A percentile compares a stretch with the other conserved stretches of the same genome.
phyloP scores from a whole-genome alignment of 1,284 basidiomycete species.

The Amylostereum areolatum region DNA sequence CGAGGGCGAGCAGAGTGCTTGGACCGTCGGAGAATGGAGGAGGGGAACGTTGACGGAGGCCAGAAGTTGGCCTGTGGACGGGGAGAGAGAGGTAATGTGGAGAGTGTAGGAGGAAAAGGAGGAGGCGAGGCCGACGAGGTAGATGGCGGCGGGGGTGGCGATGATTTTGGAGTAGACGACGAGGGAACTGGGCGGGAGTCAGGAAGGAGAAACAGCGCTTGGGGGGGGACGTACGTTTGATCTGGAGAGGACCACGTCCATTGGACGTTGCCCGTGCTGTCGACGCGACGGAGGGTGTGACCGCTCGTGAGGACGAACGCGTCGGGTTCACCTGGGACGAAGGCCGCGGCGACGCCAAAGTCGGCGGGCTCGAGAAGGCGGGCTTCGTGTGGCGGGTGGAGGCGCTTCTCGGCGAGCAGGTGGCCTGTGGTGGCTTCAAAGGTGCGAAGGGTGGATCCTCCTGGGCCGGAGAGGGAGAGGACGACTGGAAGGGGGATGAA shows the following conservation, averaged over 20 bases:
- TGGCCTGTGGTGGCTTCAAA: slow-evolving; percentile 65
- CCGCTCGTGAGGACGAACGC: slow-evolving; percentile 58
- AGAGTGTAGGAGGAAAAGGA: slow-evolving; percentile 59
- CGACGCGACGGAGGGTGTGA: slow-evolving; percentile 44
- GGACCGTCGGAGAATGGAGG: slow-evolving; percentile 40
- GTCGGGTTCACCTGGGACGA: slow-evolving; percentile 29
- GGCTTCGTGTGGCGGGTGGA: slow-evolving; percentile 44
- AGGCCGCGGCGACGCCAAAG: slow-evolving; percentile 38
- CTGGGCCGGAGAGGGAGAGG: slow-evolving; percentile 70
- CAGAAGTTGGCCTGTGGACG: slow-evolving; percentile 50
- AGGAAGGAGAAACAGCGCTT: background rate
- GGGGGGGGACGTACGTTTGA: slow-evolving; percentile 41
- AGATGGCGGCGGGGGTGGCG: slow-evolving; percentile 47
- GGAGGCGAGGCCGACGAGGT: slow-evolving; percentile 65
- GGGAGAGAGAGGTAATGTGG: slow-evolving; percentile 54
- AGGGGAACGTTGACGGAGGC: slow-evolving; percentile 52
- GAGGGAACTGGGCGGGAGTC: slow-evolving; percentile 41
- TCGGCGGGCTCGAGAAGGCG: slow-evolving; percentile 44
- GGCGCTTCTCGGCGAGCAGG: slow-evolving; percentile 60
- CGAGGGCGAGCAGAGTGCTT: slow-evolving; percentile 36
- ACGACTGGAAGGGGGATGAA: slow-evolving; percentile 42
- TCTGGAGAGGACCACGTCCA: slow-evolving; percentile 69
- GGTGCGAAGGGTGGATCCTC: slow-evolving; percentile 65
- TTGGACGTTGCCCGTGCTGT: slow-evolving; percentile 40
- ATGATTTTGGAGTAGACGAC: slow-evolving; percentile 61